Percentiles rank a stretch among this genome's conserved stretches.
Conservation (phyloP, 2,329 filamentous ascomycete species). For the Pseudogymnoascus sp. region DNA sequence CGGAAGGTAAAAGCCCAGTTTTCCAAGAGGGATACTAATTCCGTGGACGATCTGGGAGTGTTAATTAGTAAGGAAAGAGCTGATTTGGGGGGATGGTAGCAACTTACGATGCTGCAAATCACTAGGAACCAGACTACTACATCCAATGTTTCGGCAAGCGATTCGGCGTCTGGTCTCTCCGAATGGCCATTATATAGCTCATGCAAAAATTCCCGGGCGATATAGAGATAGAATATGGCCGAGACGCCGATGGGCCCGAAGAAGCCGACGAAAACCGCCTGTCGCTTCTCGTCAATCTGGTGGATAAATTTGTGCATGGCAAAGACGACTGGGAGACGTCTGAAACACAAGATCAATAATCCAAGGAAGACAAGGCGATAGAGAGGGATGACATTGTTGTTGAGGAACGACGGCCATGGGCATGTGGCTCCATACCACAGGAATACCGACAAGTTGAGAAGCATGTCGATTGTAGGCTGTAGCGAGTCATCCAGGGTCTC, state of each 20-base stretch:
- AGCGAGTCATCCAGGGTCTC: slow-evolving; percentile 80
- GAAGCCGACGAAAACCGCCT: slow-evolving; percentile 82
- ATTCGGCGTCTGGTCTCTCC: slow-evolving; percentile 56
- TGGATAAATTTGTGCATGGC: slow-evolving; percentile 66
- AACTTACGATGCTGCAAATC: slow-evolving; percentile 70
- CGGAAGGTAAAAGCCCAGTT: slow-evolving; percentile 53
- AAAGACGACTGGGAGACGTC: slow-evolving; percentile 71
- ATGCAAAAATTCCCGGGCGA: slow-evolving; percentile 70
- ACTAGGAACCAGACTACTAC: slow-evolving; percentile 81
- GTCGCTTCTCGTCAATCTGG: slow-evolving; percentile 66
- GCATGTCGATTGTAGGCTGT: slow-evolving; percentile 84
- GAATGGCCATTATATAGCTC: slow-evolving; percentile 50
- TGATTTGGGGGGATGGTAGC: not conserved
- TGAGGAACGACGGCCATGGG: slow-evolving; percentile 64
- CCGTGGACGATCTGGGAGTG: slow-evolving; percentile 62
- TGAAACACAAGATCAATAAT: slow-evolving; percentile 53
- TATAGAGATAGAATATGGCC: slow-evolving; percentile 82
- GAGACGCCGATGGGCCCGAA: slow-evolving; percentile 90
- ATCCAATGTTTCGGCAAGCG: slow-evolving; percentile 57
- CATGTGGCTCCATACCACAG: slow-evolving; percentile 81
- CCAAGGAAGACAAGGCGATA: slow-evolving; percentile 65
- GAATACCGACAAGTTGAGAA: slow-evolving; percentile 79
- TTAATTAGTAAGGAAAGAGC: not conserved
- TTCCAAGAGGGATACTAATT: slow-evolving; percentile 69
- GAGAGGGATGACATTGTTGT: slow-evolving; percentile 61